Evolutionary conservation across 768 basidiomycete species (phyloP), one percentile per base, ranked within the genome.

Genomic region (Boletus rubescentipes): DNA sequence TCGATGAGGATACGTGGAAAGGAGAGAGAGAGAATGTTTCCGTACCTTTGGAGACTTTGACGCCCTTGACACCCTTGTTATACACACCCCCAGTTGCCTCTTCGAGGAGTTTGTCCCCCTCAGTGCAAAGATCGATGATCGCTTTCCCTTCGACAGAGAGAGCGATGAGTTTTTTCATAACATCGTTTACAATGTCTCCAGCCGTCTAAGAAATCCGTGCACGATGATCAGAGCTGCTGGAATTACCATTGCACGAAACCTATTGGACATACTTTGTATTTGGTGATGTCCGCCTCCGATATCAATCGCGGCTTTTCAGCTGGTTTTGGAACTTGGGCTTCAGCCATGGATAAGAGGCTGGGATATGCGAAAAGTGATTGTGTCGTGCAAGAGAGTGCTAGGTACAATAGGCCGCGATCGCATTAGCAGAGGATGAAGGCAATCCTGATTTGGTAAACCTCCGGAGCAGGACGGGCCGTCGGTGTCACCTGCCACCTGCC

Each of bases 41-140:
- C 84, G 60, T 65, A 90, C 95, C 95, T 76, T 96, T 97, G 73
- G 73, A 67, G 52, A 93, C 81, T 77, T 92, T 93, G 64, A 86
- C 86, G 63, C 91, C 91, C 74, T 95, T 95, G 62, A 91, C 82
- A 50, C 80, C 55, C 74, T 96, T 97, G 81, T 91, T 97, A 79
- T 91, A 97, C 46, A 97, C 88, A 30, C 79, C 83, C 46, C 80
- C 83, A 26, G 91, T 89, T 64, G 86, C 91, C 58, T 89, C 81
- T 72, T 94, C 91, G 71, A 98, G 77, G 70, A 95, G 83, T 73
- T 87, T 91, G 80, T 98, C 96, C 55, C 94, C 96, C 75, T 93
- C 89, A 49, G 87, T 71, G 70, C 93, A 97, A 47, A 98, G 82
- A 75, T 97, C 93, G 74, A 95, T 78, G 60, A 90, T 72, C 74